Evolutionary conservation across 208 protist species (phyloP), one percentile per base, ranked within the genome.

Genomic region (Porcisia hertigi): DNA sequence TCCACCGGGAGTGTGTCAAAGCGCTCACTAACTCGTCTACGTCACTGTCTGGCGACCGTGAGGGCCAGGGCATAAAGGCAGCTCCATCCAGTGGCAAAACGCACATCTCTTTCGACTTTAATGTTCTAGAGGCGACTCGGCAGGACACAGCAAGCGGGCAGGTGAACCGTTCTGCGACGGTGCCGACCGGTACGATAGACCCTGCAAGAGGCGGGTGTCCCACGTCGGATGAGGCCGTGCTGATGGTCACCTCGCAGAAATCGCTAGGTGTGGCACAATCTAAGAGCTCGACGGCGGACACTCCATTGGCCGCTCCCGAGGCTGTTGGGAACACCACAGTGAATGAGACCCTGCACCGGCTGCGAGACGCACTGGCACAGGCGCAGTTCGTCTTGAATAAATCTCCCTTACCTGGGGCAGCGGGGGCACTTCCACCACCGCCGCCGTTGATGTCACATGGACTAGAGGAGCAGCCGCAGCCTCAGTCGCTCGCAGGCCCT

Each of bases 341-440:
- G 70, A 60, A 69, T 12, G 54, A 43, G 9, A 78, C 85, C 43
- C 64, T 91, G 49, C 71, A 79, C 60, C 77, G 76, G 7, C 87
- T 86, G 0, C 79, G 69, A 20, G 76, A 63, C 2, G 88, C 83
- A 6, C 79, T 94, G 52, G 63, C 67, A 43, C 55, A 84, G 14
- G 90, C 79, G 45, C 76, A 83, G 71, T 66, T 78, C 7, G 41
- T 88, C 4, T 54, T 92, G 23, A 74, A 67, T 23, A 71, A 75
- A 7, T 25, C 58, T 1, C 67, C 30, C 0, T 36, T 8, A n/a
- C 6, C 73, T 6, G 60, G 8, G 8, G 34, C 25, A 9, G 30
- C 39, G 7, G 60, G 79, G 25, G 30, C 73, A 0, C 34, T 79
- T 7, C 58, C 62, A 7, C 73, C 41, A 45, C 77, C 65, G 14